A percentile compares a stretch with the other conserved stretches of the same genome.
These are phyloP conservation scores for Hypoxylon rickii DNA, from an alignment of 495 filamentous ascomycete genomes.

Conservation along the genomic window DNA sequence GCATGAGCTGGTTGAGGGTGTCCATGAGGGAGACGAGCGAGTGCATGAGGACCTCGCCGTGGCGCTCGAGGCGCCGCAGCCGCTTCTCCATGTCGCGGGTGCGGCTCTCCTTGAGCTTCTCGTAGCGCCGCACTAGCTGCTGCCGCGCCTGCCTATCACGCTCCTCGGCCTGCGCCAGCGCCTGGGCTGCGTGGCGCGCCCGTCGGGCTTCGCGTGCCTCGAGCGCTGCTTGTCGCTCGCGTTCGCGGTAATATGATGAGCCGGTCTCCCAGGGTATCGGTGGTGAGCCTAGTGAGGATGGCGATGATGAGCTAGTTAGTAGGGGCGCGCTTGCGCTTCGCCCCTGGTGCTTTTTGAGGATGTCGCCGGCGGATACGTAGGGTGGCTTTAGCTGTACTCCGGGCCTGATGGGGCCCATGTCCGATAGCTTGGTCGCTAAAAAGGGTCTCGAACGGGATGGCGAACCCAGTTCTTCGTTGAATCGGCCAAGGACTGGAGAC, in stretches of 20 bases:
- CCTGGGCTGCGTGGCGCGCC: constrained; percentile 16
- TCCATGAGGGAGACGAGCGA: constrained; percentile 41
- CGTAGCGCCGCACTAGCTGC: constrained; percentile 39
- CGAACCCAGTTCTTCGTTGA: not conserved
- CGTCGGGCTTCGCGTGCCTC: constrained; percentile 20
- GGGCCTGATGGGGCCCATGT: constrained; percentile 15
- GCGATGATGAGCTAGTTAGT: constrained; percentile 12
- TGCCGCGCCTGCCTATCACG: constrained; percentile 16
- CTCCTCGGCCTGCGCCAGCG: constrained; percentile 14
- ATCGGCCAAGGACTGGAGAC: constrained; percentile 15
- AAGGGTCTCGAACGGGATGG: not conserved
- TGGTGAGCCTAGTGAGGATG: constrained; percentile 11
- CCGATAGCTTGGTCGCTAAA: constrained; percentile 8
- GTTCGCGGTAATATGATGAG: constrained; percentile 24
- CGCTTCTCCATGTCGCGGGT: constrained; percentile 42
- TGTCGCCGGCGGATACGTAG: constrained; percentile 3
- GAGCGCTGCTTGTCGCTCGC: constrained; percentile 17
- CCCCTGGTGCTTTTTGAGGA: constrained; percentile 6
- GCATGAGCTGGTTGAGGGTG: constrained; percentile 34
- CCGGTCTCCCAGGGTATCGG: constrained; percentile 13
- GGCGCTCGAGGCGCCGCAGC: constrained; percentile 39
- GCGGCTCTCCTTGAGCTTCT: constrained; percentile 38
- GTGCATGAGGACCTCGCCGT: constrained; percentile 38
- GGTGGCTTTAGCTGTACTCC: not conserved
- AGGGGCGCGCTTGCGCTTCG: constrained; percentile 13